Percentiles rank a stretch among this genome's conserved stretches.
Conservation (phyloP, 2,329 filamentous ascomycete species). For the Bipolaris victoriae region DNA sequence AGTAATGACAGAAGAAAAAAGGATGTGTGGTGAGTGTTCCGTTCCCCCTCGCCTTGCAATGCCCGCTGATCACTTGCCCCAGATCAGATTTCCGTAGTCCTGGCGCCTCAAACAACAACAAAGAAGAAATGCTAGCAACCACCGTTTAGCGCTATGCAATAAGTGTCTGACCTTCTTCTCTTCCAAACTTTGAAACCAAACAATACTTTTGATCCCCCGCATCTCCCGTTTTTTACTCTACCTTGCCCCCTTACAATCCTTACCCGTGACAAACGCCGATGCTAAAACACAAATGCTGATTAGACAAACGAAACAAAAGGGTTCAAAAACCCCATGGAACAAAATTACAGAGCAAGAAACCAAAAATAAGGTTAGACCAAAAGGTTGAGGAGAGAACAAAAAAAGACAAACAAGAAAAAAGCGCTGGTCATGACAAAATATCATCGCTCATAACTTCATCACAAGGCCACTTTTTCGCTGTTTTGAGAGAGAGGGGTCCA, state of each 20-base stretch:
- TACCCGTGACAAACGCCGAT: conserved; percentile 9
- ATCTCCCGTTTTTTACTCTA: not conserved
- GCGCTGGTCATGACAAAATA: conserved; percentile 10
- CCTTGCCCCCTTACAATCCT: not conserved
- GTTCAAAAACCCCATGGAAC: not conserved
- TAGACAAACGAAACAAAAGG: not conserved
- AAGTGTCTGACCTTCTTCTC: not conserved
- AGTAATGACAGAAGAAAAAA: not conserved
- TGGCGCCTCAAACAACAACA: not conserved
- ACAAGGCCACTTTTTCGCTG: not conserved
- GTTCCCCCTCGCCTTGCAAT: not conserved
- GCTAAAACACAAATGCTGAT: conserved; percentile 4
- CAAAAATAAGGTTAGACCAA: not conserved
- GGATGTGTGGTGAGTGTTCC: not conserved
- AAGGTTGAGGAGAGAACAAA: not conserved
- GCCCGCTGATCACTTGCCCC: not conserved
- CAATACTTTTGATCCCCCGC: not conserved
- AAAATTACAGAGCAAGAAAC: conserved; percentile 12
- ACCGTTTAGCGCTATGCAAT: not conserved
- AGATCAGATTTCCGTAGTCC: not conserved
- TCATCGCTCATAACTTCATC: conserved; percentile 21
- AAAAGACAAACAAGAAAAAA: conserved; percentile 4
- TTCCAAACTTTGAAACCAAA: not conserved
- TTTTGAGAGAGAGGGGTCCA: not conserved
- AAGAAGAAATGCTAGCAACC: not conserved